Evolutionary conservation across 108 stramenopile genomes (phyloP).

Genomic region (Pseudonitzschia multiseries): DNA sequence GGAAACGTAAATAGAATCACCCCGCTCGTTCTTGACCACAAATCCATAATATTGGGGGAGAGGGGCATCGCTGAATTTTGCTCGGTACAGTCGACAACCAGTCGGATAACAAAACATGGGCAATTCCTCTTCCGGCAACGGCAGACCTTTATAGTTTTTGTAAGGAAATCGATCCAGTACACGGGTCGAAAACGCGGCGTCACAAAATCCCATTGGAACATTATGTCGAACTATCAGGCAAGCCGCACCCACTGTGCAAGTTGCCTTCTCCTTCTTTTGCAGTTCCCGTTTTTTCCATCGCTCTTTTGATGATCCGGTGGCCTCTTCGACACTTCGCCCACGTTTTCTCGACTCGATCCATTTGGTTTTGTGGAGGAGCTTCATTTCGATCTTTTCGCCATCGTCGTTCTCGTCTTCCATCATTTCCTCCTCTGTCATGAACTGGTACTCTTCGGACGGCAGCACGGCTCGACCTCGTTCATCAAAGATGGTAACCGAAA

Average conservation of each 20-base stretch:
- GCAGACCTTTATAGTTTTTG: slow-evolving; percentile 82
- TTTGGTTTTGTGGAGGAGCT: slow-evolving; percentile 30
- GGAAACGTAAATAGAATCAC: slow-evolving; percentile 79
- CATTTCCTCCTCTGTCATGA: slow-evolving; percentile 26
- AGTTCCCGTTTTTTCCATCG: neutral
- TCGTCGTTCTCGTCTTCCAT: slow-evolving; percentile 58
- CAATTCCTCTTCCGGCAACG: slow-evolving; percentile 85
- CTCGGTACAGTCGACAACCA: slow-evolving; percentile 68
- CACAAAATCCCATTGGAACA: slow-evolving; percentile 73
- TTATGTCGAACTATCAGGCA: slow-evolving; percentile 57
- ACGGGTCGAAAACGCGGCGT: slow-evolving; percentile 66
- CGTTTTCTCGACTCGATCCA: slow-evolving; percentile 31
- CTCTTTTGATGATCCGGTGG: neutral
- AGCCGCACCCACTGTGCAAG: slow-evolving; percentile 16
- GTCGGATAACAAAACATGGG: slow-evolving; percentile 91
- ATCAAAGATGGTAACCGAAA: slow-evolving; percentile 53
- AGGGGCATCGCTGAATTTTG: slow-evolving; percentile 61
- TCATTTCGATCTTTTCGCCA: slow-evolving; percentile 15
- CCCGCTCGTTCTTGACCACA: slow-evolving; percentile 89
- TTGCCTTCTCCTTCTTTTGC: neutral
- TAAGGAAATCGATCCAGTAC: slow-evolving; percentile 83
- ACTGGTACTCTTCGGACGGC: slow-evolving; percentile 38
- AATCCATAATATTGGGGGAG: slow-evolving; percentile 81
- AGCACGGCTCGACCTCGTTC: slow-evolving; percentile 40
- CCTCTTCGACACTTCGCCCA: neutral